Percentiles rank a stretch among this genome's conserved stretches.
Conservation (phyloP, 176 grass and related monocot species). For the Chrysopogon serrulatus region DNA sequence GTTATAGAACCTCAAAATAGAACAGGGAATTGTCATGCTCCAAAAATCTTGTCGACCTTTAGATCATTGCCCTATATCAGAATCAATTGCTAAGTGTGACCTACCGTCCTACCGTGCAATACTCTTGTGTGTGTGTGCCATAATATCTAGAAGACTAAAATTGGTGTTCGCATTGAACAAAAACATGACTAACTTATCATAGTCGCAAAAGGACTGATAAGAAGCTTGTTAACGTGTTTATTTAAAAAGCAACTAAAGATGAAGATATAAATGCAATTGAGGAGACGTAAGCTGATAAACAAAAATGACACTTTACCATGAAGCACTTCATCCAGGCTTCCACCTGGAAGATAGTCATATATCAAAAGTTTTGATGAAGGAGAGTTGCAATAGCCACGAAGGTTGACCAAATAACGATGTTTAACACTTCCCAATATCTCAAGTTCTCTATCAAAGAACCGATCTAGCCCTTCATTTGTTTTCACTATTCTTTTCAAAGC, state of each 20-base stretch:
- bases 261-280: not conserved
- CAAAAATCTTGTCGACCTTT: not conserved
- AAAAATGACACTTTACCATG: slow-evolving; percentile 53
- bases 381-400: slow-evolving; percentile 98
- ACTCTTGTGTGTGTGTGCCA: not conserved
- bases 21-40: not conserved
- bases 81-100: not conserved
- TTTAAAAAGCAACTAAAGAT: not conserved
- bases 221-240: not conserved
- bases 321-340: slow-evolving; percentile 94
- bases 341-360: slow-evolving; percentile 96
- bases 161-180: not conserved
- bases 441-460: slow-evolving; percentile 97
- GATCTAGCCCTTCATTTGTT: slow-evolving; percentile 84
- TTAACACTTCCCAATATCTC: slow-evolving; percentile 99
- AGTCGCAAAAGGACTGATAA: not conserved
- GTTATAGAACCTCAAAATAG: not conserved
- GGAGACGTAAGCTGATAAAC: not conserved
- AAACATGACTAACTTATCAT: not conserved
- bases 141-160: not conserved
- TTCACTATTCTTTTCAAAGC: slow-evolving; percentile 98
- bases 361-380: slow-evolving; percentile 89
- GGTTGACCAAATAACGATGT: slow-evolving; percentile 97
- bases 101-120: not conserved
- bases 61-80: not conserved